Evolutionary conservation across 2,329 filamentous ascomycete genomes (phyloP).

Genomic region (Aspergillus pseudonomiae): DNA sequence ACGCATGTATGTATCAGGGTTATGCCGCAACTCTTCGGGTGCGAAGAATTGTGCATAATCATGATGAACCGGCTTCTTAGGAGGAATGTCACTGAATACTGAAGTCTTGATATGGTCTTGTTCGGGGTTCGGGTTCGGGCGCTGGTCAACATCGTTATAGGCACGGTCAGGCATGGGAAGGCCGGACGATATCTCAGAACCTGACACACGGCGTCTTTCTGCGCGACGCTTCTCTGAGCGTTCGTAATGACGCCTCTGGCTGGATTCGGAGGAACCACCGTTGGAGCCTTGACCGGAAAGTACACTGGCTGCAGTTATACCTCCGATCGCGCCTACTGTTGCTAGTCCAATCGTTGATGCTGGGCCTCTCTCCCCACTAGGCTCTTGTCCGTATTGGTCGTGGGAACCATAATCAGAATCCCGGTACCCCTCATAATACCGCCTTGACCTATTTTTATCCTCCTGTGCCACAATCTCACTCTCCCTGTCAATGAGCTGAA

Average conservation of each 20-base stretch:
- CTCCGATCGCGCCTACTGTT: constrained; percentile 55
- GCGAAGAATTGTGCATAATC: constrained; percentile 48
- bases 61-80: constrained; percentile 42
- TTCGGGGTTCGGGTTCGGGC: constrained; percentile 14
- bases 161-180: constrained; percentile 26
- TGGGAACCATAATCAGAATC: constrained; percentile 17
- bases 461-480: constrained; percentile 26
- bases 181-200: constrained; percentile 27
- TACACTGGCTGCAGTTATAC: constrained; percentile 49
- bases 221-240: constrained; percentile 43
- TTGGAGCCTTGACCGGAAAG: constrained; percentile 34
- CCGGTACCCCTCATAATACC: constrained; percentile 23
- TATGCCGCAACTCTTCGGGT: constrained; percentile 44
- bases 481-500: constrained; percentile 34
- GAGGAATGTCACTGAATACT: constrained; percentile 33
- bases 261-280: constrained; percentile 34
- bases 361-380: constrained; percentile 33
- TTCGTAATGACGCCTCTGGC: constrained; percentile 38
- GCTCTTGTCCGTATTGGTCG: constrained; percentile 1
- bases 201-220: constrained; percentile 38
- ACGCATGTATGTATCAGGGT: constrained; percentile 39
- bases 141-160: constrained; percentile 24
- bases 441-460: constrained; percentile 20
- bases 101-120: constrained; percentile 28
- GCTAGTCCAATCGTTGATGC: constrained; percentile 42